Evolutionary conservation across 2,329 filamentous ascomycete genomes (phyloP), one percentile per base, ranked within the genome.

Genomic region (Cryphonectria nitschkei): DNA sequence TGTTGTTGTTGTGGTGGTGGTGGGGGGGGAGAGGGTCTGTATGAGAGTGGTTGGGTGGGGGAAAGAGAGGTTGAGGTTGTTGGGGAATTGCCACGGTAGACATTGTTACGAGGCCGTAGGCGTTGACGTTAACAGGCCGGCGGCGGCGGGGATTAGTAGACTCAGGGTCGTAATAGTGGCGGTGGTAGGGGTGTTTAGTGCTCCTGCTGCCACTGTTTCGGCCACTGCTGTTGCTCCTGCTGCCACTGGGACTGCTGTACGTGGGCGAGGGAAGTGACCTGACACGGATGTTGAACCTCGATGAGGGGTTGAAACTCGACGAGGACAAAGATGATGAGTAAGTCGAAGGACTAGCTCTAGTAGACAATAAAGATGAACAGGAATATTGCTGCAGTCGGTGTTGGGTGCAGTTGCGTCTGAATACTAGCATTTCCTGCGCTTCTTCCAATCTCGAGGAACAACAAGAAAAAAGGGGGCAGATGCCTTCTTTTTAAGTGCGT

Each of bases 1-100:
- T 41, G 63, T 50, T 11, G 46, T 50, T 11, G 37, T 39, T 11
- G 61, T 16, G 65, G 74, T 65, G 67, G 34, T 29, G 67, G 50
- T 39, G 37, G 34, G 41, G 68, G 52, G 43, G 50, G 19, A 39
- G 56, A n/a, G 66, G 22, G 16, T 65, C 50, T 43, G 26, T 16
- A 22, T 60, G 64, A n/a, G 63, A 60, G 29, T 67, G 69, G 71
- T 72, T 56, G 70, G 73, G 63, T 67, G 71, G 66, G 11, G 63
- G 73, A 68, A 66, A 73, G 32, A 62, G 68, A 37, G 56, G 68
- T 50, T 71, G 70, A 72, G 73, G 61, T 68, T 74, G 63, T 68
- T 73, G 68, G 58, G 74, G 69, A 67, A 73, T 69, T 69, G 76
- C 74, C 72, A 75, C 76, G 71, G 74, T 75, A 32, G 76, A 75